A percentile compares a stretch with the other conserved stretches of the same genome.
phyloP scores from a whole-genome alignment of 495 filamentous ascomycete species.

The Daldinia caldariorum region DNA sequence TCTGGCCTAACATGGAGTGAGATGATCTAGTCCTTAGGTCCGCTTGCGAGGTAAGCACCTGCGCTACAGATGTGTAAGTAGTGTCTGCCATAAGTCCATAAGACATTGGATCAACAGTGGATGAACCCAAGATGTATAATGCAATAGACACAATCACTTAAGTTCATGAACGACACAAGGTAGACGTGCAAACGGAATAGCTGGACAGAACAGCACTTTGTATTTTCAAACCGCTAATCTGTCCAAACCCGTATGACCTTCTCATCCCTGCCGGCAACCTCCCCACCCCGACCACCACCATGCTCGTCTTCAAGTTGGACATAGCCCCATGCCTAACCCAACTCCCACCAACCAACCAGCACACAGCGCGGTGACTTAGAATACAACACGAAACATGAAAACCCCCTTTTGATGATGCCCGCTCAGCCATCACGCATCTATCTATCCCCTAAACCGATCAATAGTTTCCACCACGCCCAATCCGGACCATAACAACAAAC shows the following conservation, averaged over 20 bases:
- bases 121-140: not conserved
- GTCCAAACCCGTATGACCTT: not conserved
- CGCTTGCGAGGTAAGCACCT: too few species aligned
- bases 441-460: not conserved
- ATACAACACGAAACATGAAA: not conserved
- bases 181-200: not conserved
- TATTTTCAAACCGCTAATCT: not conserved
- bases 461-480: not conserved
- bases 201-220: not conserved
- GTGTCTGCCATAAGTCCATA: not conserved
- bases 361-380: not conserved
- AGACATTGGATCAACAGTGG: not conserved
- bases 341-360: not conserved
- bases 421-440: not conserved
- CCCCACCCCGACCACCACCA: not conserved
- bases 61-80: too few species aligned
- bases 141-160: too few species aligned
- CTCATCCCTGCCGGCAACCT: not conserved
- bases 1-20: too few species aligned
- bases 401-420: not conserved
- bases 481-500: not conserved
- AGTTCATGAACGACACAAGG: not conserved
- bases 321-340: not conserved
- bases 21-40: too few species aligned
- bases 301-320: not conserved